Conservation (phyloP, 257 asterid species). For the Nicotiana knightiana region DNA sequence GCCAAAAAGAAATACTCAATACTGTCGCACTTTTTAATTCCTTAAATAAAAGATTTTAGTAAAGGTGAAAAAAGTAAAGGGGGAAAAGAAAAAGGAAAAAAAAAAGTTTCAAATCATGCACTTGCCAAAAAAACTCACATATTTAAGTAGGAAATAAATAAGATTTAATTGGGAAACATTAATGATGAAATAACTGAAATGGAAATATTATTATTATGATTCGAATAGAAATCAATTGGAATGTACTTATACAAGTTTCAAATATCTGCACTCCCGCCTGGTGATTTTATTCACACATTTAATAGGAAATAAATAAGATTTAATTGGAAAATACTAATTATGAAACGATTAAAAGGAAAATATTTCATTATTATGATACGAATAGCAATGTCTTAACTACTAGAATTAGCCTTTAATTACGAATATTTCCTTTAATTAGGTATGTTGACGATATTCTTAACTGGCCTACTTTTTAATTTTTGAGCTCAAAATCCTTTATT, state of each 20-base stretch:
- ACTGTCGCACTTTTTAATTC: neutral
- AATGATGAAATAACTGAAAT: neutral
- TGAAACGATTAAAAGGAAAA: neutral
- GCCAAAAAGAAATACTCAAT: neutral
- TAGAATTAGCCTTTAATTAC: neutral
- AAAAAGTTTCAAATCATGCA: neutral
- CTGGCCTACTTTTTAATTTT: neutral
- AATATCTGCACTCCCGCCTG: neutral
- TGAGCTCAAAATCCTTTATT: neutral
- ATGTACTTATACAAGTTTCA: neutral
- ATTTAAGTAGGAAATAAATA: neutral
- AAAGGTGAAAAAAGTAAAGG: neutral
- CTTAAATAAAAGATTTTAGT: neutral
- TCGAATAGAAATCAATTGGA: neutral
- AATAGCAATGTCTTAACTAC: neutral
- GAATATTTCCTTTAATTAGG: neutral
- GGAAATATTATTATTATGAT: neutral
- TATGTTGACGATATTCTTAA: neutral
- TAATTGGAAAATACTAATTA: neutral
- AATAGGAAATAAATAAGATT: neutral
- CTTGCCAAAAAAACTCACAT: neutral
- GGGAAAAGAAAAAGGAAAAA: neutral
- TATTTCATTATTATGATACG: neutral
- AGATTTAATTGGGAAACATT: neutral
- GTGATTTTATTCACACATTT: neutral